Percentiles rank a stretch among this genome's conserved stretches.
Conservation (phyloP, 2,329 filamentous ascomycete species). For the Boeremia lycopersici region DNA sequence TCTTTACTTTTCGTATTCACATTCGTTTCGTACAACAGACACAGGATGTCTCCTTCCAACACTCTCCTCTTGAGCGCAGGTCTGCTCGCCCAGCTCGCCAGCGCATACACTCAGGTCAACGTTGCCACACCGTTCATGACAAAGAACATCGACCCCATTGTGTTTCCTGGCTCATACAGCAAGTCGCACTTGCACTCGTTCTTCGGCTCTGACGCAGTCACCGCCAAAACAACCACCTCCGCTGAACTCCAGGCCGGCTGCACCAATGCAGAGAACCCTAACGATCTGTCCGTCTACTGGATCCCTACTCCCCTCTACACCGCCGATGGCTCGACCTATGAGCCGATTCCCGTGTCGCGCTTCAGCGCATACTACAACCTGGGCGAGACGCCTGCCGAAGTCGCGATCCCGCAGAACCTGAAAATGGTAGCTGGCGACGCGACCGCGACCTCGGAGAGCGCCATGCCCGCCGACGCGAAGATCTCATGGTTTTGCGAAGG, state of each 20-base stretch:
- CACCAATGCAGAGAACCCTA: slow-evolving; percentile 54
- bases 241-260: slow-evolving; percentile 52
- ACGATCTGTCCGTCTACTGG: slow-evolving; percentile 57
- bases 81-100: slow-evolving; percentile 33
- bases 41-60: slow-evolving; percentile 39
- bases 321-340: slow-evolving; percentile 42
- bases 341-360: slow-evolving; percentile 40
- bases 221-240: slow-evolving; percentile 46
- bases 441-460: slow-evolving; percentile 36
- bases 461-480: slow-evolving; percentile 31
- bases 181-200: slow-evolving; percentile 54
- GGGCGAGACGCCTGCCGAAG: slow-evolving; percentile 49
- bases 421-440: slow-evolving; percentile 52
- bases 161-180: slow-evolving; percentile 48
- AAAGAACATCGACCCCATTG: slow-evolving; percentile 55
- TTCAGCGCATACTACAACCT: slow-evolving; percentile 58
- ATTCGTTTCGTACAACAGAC: slow-evolving; percentile 16
- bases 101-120: slow-evolving; percentile 46
- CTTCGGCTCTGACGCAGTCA: slow-evolving; percentile 53
- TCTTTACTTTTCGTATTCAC: slow-evolving; percentile 3
- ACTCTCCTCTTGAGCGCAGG: slow-evolving; percentile 31
- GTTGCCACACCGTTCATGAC: slow-evolving; percentile 48
- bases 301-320: slow-evolving; percentile 52
- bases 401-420: slow-evolving; percentile 54
- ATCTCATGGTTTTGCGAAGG: slow-evolving; percentile 38